Conservation (phyloP, 257 asterid species). For the Solanum bukasovii region DNA sequence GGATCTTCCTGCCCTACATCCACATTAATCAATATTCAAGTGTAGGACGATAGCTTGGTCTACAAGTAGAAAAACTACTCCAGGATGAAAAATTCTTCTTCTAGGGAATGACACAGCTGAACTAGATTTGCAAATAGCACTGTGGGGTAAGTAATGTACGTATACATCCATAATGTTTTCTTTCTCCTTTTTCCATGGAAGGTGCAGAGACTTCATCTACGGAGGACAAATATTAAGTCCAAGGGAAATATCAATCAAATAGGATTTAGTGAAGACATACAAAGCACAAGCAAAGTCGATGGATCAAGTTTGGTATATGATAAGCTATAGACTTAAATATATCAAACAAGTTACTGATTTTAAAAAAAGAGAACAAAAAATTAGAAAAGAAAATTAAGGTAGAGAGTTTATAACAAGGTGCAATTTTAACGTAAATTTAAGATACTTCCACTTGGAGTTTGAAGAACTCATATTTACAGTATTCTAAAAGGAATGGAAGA, state of each 20-base stretch:
- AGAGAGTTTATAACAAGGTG: background rate
- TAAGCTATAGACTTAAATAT: background rate
- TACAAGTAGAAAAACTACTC: background rate
- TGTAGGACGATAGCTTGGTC: conserved; percentile 12
- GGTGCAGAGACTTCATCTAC: background rate
- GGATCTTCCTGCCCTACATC: conserved; percentile 99
- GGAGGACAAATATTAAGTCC: background rate
- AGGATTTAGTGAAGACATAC: background rate
- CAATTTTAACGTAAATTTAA: background rate
- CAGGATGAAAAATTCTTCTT: background rate
- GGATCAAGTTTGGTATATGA: background rate
- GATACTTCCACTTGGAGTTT: background rate
- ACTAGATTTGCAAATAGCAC: background rate
- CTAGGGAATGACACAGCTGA: background rate
- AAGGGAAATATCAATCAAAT: background rate
- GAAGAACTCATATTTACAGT: background rate
- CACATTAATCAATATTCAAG: conserved; percentile 56
- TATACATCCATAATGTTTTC: background rate
- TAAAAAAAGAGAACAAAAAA: background rate
- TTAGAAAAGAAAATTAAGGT: background rate
- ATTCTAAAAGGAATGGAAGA: background rate
- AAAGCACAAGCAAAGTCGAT: background rate
- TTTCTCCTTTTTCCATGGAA: background rate
- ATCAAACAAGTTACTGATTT: background rate
- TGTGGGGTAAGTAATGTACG: background rate